Base-by-base conservation (phyloP, 148 eudicot species). In the Persicaria maculosa region DNA sequence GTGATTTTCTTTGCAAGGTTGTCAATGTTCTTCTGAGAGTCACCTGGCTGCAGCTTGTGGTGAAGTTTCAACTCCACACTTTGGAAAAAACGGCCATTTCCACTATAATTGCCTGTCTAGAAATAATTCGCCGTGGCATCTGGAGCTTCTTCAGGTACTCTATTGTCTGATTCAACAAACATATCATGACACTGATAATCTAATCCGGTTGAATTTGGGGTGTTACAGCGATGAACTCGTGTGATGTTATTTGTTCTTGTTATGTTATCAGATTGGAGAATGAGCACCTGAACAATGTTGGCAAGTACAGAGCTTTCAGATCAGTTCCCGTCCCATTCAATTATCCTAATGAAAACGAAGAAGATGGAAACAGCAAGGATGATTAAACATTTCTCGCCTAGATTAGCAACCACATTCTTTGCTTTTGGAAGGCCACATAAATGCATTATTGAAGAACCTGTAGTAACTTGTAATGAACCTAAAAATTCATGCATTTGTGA, bases 101-200 rank as follows among this genome's bases (percentile, higher is more conserved):
- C 43, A 83, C 85, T 44, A 50, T 82, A 12, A 82, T 90, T 79
- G 79, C 93, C 16, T 86, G 86, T 80, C 86, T 93, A 48, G 98
- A 90, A 84, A 87, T 93, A 70, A 73, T 86, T 76, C 92, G 98
- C 4, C 98, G 96, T 71, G 96, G 96, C 75, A 84, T 90, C 55
- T 93, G 98, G 98, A 93, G 83, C 82, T 93, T 89, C 85, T 93
- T 90, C 86, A 93, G 98, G 97, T 93, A 87, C 31, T 17, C 57
- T 11, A 11, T 10, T 14, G 77, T 8, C 17, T 46, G 6, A 6
- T 17, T 5, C 31, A 65, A 17, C 9, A 43, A 65, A 17, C 9
- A 43, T 11, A 43, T 22, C 7, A 73, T 17, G 47, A 45, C 55
- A 6, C 16, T 75, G 67, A 54, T 55, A 16, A 31, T 31, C 40